Conservation (phyloP, 1,139 yeast species). For the Taiozyma sp. region DNA sequence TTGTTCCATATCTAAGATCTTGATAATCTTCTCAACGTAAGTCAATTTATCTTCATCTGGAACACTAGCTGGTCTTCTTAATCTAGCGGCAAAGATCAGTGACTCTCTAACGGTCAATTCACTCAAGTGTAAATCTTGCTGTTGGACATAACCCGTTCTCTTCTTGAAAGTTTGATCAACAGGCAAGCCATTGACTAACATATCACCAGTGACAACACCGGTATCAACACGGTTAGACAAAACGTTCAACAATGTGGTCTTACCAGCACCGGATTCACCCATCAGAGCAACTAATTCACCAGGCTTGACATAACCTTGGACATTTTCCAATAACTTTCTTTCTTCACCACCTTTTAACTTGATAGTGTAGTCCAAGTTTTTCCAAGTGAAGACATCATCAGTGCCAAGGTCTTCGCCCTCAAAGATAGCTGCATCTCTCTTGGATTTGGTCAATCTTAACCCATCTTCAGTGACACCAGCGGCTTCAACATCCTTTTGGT, state of each 20-base stretch:
- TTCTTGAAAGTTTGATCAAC: slow-evolving; percentile 75
- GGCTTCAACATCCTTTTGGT: slow-evolving; percentile 24
- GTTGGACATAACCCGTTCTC: slow-evolving; percentile 81
- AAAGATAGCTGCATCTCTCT: slow-evolving; percentile 17
- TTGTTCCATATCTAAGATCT: slow-evolving; percentile 62
- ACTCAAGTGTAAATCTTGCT: slow-evolving; percentile 70
- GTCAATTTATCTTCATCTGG: slow-evolving; percentile 56
- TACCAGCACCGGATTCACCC: slow-evolving; percentile 93
- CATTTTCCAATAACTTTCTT: slow-evolving; percentile 60
- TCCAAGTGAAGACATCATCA: slow-evolving; percentile 71
- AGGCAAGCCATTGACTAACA: slow-evolving; percentile 68
- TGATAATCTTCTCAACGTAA: slow-evolving; percentile 69
- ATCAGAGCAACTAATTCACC: slow-evolving; percentile 72
- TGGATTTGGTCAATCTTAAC: slow-evolving; percentile 6
- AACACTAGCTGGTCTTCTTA: slow-evolving; percentile 61
- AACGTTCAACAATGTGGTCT: slow-evolving; percentile 75
- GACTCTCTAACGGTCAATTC: slow-evolving; percentile 81
- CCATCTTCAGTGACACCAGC: slow-evolving; percentile 25
- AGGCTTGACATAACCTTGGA: slow-evolving; percentile 84
- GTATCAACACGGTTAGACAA: slow-evolving; percentile 73
- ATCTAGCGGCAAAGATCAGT: slow-evolving; percentile 64
- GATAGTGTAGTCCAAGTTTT: slow-evolving; percentile 70
- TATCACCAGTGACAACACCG: slow-evolving; percentile 74
- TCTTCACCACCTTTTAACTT: slow-evolving; percentile 55
- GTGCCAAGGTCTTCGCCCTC: slow-evolving; percentile 24